These are phyloP conservation scores for Alternaria viburni DNA, from an alignment of 2,329 filamentous ascomycete genomes.

Conservation along the genomic window DNA sequence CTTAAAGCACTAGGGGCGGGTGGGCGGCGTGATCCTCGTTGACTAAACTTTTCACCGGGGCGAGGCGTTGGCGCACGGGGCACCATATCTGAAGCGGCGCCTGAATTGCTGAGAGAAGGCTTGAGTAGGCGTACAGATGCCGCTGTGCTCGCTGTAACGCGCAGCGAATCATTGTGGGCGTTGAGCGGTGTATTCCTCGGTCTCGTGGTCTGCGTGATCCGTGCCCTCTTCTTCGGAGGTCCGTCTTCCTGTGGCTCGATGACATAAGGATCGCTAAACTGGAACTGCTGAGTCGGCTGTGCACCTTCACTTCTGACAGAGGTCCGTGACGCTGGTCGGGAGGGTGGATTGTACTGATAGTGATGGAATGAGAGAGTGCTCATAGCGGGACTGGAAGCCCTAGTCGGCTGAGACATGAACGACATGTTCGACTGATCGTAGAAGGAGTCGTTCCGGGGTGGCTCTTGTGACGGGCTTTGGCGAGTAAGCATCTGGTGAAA, in stretches of 20 bases:
- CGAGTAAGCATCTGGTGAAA: conserved; percentile 48
- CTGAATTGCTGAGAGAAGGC: conserved; percentile 65
- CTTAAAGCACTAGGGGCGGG: conserved; percentile 60
- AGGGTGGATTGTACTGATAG: conserved; percentile 40
- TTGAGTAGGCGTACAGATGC: conserved; percentile 85
- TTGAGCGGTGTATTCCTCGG: conserved; percentile 76
- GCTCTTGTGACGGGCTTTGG: conserved; percentile 34
- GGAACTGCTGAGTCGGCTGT: conserved; percentile 25
- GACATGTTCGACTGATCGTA: conserved; percentile 32
- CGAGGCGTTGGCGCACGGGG: conserved; percentile 80
- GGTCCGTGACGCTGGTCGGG: conserved; percentile 48
- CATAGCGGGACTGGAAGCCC: conserved; percentile 54
- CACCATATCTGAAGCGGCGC: conserved; percentile 69
- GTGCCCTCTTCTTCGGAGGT: conserved; percentile 77
- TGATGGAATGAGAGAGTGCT: conserved; percentile 48
- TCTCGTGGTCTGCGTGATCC: conserved; percentile 74
- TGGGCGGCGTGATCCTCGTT: conserved; percentile 40
- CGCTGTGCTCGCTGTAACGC: conserved; percentile 89
- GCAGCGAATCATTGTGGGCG: conserved; percentile 76
- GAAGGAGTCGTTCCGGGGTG: conserved; percentile 35
- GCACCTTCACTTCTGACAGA: conserved; percentile 44
- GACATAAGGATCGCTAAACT: conserved; percentile 27
- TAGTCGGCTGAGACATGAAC: conserved; percentile 45
- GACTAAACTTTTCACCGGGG: conserved; percentile 54
- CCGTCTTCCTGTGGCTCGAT: conserved; percentile 55